Base-by-base conservation (phyloP, 805 yeast species). In the Brettanomyces custersianus region DNA sequence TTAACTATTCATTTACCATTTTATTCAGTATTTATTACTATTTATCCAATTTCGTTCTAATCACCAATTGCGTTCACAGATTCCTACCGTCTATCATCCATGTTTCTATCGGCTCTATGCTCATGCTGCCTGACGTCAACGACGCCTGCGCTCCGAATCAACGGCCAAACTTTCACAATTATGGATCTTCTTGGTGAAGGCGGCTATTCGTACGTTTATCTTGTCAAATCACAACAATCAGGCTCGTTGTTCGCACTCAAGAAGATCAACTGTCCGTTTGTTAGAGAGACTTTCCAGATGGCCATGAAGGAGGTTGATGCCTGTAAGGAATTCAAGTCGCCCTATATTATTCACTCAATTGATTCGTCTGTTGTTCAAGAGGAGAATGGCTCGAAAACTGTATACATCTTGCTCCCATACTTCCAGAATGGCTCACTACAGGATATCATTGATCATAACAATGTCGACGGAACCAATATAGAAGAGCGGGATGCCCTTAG, bases 261-360 rank as follows among this genome's bases (percentile, higher is more conserved):
- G 62, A 82, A 83, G 62, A 83, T 86, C 36, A 65, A 88, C 41
- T 87, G 96, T 56, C 87, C 94, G 2, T 83, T 79, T 57, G 95
- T 95, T 2, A 70, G 81, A 32, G 83, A 77, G 49, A 79, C 80
- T 47, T 77, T 86, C 37, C 73, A 71, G 39, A 61, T 68, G 32
- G 95, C 94, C 1, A 67, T 84, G 74, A 68, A 71, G 29, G 97
- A 88, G 53, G 74, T 87, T 32, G 77, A 77, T 20, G 77, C 75
- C 44, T 84, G 86, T 55, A 76, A 73, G 48, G 73, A 77, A 34
- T 87, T 88, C 55, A 62, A 65, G 25, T 63, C 77, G 18, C 84
- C 86, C 0, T 75, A 73, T 45, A 74, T 88, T 15, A 73, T 85
- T 31, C 70, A 72, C 36, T 66, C 80, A 12, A 65, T 85, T 13